Base-by-base conservation (phyloP, 1,139 yeast species). In the Debaryomyces nepalensis region DNA sequence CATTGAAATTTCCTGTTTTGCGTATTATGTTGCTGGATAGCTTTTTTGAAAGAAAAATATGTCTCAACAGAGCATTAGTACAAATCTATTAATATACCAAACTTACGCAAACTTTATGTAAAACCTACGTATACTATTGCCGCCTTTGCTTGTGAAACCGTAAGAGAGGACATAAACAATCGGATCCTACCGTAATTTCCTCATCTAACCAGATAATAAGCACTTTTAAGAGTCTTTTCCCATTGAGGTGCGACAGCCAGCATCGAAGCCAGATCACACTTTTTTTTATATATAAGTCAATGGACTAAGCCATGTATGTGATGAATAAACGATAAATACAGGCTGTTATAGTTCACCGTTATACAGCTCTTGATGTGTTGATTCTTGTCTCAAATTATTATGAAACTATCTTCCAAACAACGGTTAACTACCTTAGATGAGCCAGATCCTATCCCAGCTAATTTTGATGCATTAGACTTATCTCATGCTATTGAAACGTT, bases 401-500 rank as follows among this genome's bases (percentile, higher is more conserved):
- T 11, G 18, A 34, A 16, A 10, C 7, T 26, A 16, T 27, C 21
- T 21, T 19, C 34, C 7, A 36, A 36, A 40, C 68, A 65, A 45
- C 47, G 54, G 40, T 53, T 65, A 29, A 53, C 61, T 20, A 51
- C 59, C 6, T 45, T 53, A 38, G 70, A 64, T 38, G 49, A 39
- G 11, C 70, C 70, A 2, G 43, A 33, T 2, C 45, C 54, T 8
- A 50, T 56, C 11, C 68, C 69, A 2, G 59, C 62, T 9, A 46
- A 45, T 22, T 24, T 50, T 29, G 45, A 49, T n/a, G 55, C 57
- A 36, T 39, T 61, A 27, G 70, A 65, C 44, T 50, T 66, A 37
- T 41, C 59, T 7, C 58, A 60, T 39, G 75, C 71, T 11, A 60
- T 65, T 4, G 56, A 55, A 12, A 50, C 64, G 4, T 67, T 58